phyloP scores from a whole-genome alignment of 1,284 basidiomycete species.

The Rhodotorula sp. region DNA sequence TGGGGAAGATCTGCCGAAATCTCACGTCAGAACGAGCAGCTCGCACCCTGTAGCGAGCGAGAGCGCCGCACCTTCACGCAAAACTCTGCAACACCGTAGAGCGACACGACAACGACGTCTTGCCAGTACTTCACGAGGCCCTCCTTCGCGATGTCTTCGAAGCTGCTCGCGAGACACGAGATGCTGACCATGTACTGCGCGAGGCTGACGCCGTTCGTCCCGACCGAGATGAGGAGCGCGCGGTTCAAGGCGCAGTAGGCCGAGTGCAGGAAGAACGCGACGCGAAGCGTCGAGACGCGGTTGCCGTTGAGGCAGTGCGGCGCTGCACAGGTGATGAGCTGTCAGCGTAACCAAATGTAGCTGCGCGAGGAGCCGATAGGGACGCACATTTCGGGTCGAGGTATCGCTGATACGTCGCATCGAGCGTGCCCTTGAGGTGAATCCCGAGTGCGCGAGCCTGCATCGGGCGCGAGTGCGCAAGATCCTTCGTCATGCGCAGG shows the following conservation, averaged over 20 bases:
- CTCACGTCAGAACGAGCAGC: rapidly evolving
- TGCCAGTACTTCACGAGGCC: conserved; percentile 9
- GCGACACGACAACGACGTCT: conserved; percentile 9
- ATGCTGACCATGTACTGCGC: conserved; percentile 15
- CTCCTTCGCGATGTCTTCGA: conserved; percentile 16
- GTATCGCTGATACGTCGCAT: conserved; percentile 12
- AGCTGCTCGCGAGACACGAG: conserved; percentile 8
- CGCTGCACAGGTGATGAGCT: background rate
- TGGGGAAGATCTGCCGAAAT: background rate
- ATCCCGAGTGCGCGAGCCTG: conserved; percentile 17
- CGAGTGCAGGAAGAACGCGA: conserved; percentile 6
- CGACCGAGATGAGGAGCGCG: conserved; percentile 16
- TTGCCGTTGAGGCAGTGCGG: conserved; percentile 7
- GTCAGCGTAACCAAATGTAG: background rate
- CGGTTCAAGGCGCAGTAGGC: conserved; percentile 12
- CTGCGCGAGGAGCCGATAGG: no score
- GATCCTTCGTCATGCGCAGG: conserved; percentile 19
- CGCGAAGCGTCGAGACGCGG: background rate
- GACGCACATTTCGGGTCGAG: conserved; percentile 10
- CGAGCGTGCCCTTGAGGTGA: conserved; percentile 27
- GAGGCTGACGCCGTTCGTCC: conserved; percentile 15
- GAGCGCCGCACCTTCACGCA: conserved; percentile 15
- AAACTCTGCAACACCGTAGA: conserved; percentile 21
- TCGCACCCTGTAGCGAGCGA: background rate
- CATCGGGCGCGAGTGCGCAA: conserved; percentile 10